Evolutionary conservation across 1,284 basidiomycete species (phyloP).

Genomic region (Inonotus obliquus): DNA sequence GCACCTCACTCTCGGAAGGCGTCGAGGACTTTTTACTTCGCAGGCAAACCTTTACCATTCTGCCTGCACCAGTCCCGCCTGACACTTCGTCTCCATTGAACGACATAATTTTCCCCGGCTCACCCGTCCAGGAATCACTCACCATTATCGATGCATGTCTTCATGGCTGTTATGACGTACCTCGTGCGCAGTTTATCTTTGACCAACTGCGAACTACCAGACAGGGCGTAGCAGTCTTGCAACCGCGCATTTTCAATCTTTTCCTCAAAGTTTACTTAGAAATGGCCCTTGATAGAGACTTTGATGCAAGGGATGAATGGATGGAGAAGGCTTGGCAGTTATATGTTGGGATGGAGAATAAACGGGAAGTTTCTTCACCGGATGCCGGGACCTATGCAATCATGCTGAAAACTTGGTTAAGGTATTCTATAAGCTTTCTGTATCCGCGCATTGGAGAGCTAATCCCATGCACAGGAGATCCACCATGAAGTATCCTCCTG

Average conservation of each 20-base stretch:
- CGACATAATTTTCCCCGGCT: constrained; percentile 60
- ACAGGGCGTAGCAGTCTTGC: constrained; percentile 33
- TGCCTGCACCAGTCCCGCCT: constrained; percentile 58
- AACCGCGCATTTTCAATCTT: constrained; percentile 42
- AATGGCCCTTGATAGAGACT: constrained; percentile 48
- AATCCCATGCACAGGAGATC: constrained; percentile 7
- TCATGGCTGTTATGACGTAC: constrained; percentile 65
- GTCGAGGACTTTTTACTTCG: constrained; percentile 48
- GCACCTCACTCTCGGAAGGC: constrained; percentile 21
- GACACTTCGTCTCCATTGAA: constrained; percentile 36
- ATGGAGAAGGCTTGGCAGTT: constrained; percentile 53
- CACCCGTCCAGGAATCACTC: constrained; percentile 60
- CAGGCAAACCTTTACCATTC: constrained; percentile 45
- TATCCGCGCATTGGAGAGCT: not conserved
- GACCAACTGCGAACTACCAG: constrained; percentile 44
- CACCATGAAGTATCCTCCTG: not conserved
- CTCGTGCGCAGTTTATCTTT: constrained; percentile 65
- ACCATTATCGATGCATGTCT: constrained; percentile 79
- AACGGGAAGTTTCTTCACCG: constrained; percentile 44
- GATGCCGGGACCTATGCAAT: constrained; percentile 59
- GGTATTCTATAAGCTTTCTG: constrained; percentile 34
- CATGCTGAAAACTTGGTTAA: constrained; percentile 54
- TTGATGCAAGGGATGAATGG: constrained; percentile 44
- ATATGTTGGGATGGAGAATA: constrained; percentile 51
- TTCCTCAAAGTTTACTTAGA: constrained; percentile 60